These are phyloP conservation scores for Paecilomyces formosus DNA, from an alignment of 2,329 filamentous ascomycete species.

Conservation along the genomic window DNA sequence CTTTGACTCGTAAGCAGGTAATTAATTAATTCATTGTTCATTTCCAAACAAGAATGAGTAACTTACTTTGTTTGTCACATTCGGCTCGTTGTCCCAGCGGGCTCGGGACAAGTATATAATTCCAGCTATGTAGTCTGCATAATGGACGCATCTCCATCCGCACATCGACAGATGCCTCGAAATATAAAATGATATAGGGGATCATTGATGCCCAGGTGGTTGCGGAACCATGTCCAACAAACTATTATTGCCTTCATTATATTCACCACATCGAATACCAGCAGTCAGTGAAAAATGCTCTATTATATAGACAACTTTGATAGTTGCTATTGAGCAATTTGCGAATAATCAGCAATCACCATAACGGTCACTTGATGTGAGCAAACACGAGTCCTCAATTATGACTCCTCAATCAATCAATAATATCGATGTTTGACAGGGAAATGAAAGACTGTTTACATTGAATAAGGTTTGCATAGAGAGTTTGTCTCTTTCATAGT, in stretches of 20 bases:
- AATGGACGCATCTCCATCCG: too few species aligned
- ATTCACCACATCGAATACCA: background rate
- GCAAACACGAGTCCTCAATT: background rate
- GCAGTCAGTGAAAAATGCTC: background rate
- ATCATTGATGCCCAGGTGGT: too few species aligned
- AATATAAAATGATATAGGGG: too few species aligned
- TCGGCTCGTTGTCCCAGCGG: too few species aligned
- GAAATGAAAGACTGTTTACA: background rate
- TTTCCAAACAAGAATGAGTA: background rate
- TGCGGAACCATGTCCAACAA: too few species aligned
- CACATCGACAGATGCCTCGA: too few species aligned
- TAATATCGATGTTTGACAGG: background rate
- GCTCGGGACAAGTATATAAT: background rate
- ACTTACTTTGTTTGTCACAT: background rate
- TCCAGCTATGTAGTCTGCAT: too few species aligned
- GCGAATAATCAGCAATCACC: background rate
- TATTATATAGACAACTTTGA: background rate
- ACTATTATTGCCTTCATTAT: too few species aligned
- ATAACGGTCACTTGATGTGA: background rate
- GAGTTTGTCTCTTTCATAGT: background rate
- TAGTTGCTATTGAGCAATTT: background rate
- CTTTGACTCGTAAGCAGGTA: background rate
- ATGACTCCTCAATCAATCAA: too few species aligned
- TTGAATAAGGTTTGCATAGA: background rate
- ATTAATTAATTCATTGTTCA: background rate